Base-by-base conservation (phyloP, 164 flowering plant species). In the Vitis amurensis region DNA sequence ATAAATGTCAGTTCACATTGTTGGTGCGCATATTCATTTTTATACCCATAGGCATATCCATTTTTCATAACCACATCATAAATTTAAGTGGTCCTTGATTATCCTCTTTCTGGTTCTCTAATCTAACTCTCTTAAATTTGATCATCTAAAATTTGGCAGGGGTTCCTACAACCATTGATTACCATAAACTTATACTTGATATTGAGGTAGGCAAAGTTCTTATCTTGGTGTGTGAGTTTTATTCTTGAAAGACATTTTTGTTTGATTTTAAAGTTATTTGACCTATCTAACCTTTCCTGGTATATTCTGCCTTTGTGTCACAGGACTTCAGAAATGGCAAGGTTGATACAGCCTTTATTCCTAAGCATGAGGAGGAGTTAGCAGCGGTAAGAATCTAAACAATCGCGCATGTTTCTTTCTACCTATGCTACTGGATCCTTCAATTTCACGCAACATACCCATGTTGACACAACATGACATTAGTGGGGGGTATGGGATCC, bases 151-250 rank as follows among this genome's bases (percentile, higher is more conserved):
- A n/a, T 72, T n/a, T 55, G 60, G 66, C 87, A 93, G 98, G 98
- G 23, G 89, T 93, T 73, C 98, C 99, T 48, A 95, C 98, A 60
- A 95, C 99, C 50, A 93, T 95, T 50, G 99, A 93, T 1, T 95
- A 93, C 85, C 99, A 95, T 73, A 95, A 95, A 74, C 97, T 95
- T 44, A 95, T 95, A 77, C 93, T 95, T 73, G 98, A 95, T 12
- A 68, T 90, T 61, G 98, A 95, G 98, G 99, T 91, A 49, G 2
- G 73, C 12, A 70, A 72, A 53, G 52, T 31, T 71, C 49, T 66
- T 11, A 47, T 27, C 12, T 57, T 63, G 11, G 3, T n/a, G 8
- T 27, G 11, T 55, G 9, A 19, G 9, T 14, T 13, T 30, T 44
- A 57, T 49, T 9, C 19, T 62, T 27, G 31, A 13, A 60, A n/a